Evolutionary conservation across 345 rosid species (phyloP), one percentile per base, ranked within the genome.

Genomic region (Ceriops zippeliana): DNA sequence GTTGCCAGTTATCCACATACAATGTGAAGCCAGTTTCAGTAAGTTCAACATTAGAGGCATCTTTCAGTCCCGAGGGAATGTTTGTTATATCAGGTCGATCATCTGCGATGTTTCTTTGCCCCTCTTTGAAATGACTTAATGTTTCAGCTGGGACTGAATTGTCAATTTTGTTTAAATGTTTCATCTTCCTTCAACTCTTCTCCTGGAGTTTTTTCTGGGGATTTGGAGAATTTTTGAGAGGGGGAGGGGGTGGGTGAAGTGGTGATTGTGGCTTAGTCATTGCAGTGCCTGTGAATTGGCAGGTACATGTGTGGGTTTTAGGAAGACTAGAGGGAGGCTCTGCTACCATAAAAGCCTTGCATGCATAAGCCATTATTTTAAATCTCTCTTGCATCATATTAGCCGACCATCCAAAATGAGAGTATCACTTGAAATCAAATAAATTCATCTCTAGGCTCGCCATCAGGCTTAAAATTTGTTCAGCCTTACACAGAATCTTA

Each of bases 11-110:
- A 73, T 87, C 87, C 38, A 88, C 96, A 22, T 95, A 71, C 77
- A 91, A 80, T 76, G 96, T 95, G 74, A 86, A 88, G 82, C 93
- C 98, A 71, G 90, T 89, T 73, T 84, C 86, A 62, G 83, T 76
- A 76, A 84, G 87, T 81, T 85, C 86, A 61, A 95, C 99, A 26
- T 73, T 95, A 78, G 97, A 95, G 76, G 97, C 99, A 72, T 86
- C 97, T 69, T 95, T 95, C 79, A 91, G 96, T 76, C 99, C 99
- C 4, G 96, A 95, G 62, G 99, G 97, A 73, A 87, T 81, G 88
- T 91, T 83, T 84, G 96, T 95, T 61, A 75, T 90, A 65, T 85
- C 96, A 84, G 97, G 99, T 91, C 84, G 22, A 7, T 34, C 56
- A 22, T 49, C 66, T 70, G 66, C 30, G 46, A 52, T 22, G 59